Conservation (phyloP, 2,329 filamentous ascomycete genomes). For the Daldinia eschscholtzii region DNA sequence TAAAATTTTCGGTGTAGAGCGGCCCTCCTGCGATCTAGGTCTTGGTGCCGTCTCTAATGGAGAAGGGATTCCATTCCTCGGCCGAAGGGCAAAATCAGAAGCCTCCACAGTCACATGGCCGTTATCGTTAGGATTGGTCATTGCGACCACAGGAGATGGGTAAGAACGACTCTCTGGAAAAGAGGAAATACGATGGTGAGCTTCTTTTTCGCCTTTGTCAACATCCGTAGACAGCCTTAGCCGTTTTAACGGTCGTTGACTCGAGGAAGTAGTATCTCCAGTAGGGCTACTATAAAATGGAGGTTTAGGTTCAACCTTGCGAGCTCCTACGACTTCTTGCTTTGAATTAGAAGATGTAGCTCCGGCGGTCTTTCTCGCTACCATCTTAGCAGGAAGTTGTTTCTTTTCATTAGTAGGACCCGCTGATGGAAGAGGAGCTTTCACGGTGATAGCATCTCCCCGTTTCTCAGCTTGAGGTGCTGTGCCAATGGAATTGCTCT, state of each 20-base stretch:
- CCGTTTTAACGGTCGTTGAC: constrained; percentile 41
- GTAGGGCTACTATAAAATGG: constrained; percentile 29
- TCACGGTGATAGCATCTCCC: constrained; percentile 41
- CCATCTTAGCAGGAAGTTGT: constrained; percentile 43
- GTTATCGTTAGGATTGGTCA: constrained; percentile 32
- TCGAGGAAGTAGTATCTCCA: constrained; percentile 22
- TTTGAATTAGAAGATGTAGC: constrained; percentile 18
- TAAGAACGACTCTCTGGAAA: constrained; percentile 32
- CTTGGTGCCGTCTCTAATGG: constrained; percentile 27
- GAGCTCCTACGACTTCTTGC: constrained; percentile 18
- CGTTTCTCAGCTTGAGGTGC: constrained; percentile 22
- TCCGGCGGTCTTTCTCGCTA: constrained; percentile 46
- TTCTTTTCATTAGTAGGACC: constrained; percentile 42
- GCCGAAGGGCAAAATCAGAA: constrained; percentile 48
- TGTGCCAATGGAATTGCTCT: constrained; percentile 14
- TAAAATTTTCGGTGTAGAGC: neutral
- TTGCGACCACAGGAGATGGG: constrained; percentile 31
- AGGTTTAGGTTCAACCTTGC: constrained; percentile 8
- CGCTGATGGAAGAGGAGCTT: constrained; percentile 19
- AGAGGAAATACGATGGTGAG: constrained; percentile 26
- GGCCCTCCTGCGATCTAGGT: constrained; percentile 30
- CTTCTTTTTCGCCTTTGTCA: constrained; percentile 30
- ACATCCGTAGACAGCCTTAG: constrained; percentile 33
- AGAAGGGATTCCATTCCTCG: constrained; percentile 36
- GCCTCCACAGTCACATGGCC: constrained; percentile 40